Evolutionary conservation across 2,329 filamentous ascomycete species (phyloP).

Genomic region (Xenoacremonium recifei): DNA sequence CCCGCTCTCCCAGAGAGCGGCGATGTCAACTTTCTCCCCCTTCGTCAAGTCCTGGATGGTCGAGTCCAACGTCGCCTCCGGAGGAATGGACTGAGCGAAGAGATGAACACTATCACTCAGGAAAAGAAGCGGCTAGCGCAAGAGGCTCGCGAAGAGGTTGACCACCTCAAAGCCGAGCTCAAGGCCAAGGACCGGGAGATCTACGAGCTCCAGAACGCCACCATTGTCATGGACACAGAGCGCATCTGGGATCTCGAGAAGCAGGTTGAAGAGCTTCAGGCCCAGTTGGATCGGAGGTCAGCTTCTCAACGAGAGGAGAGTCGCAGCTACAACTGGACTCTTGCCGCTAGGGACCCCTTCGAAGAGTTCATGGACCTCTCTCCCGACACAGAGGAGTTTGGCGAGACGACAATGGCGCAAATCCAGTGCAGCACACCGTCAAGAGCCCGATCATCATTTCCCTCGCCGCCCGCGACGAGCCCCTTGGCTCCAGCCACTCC

Average conservation of each 20-base stretch:
- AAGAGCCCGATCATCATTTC: slow-evolving; percentile 44
- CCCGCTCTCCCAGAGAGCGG: slow-evolving; percentile 28
- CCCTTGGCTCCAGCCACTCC: slow-evolving; percentile 33
- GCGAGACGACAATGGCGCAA: slow-evolving; percentile 50
- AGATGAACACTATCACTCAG: slow-evolving; percentile 52
- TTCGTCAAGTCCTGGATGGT: slow-evolving; percentile 56
- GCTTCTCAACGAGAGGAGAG: slow-evolving; percentile 19
- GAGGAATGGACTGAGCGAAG: slow-evolving; percentile 56
- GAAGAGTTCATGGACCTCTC: slow-evolving; percentile 42
- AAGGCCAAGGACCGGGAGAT: slow-evolving; percentile 52
- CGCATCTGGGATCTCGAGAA: slow-evolving; percentile 41
- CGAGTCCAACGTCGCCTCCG: slow-evolving; percentile 56
- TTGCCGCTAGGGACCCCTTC: slow-evolving; percentile 48
- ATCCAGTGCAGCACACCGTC: slow-evolving; percentile 52
- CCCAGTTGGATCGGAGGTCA: slow-evolving; percentile 29
- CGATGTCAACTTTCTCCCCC: slow-evolving; percentile 40
- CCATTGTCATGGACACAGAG: slow-evolving; percentile 47
- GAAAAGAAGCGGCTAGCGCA: slow-evolving; percentile 42
- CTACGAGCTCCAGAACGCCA: slow-evolving; percentile 49
- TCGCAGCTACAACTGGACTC: slow-evolving; percentile 47
- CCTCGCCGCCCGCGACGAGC: slow-evolving; percentile 56
- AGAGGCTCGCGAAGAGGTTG: slow-evolving; percentile 45
- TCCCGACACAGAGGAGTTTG: slow-evolving; percentile 42
- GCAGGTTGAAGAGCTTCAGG: slow-evolving; percentile 36
- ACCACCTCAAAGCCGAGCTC: slow-evolving; percentile 47